Evolutionary conservation across 306 rosid genomes (phyloP).

Genomic region (Vigna unguiculata): DNA sequence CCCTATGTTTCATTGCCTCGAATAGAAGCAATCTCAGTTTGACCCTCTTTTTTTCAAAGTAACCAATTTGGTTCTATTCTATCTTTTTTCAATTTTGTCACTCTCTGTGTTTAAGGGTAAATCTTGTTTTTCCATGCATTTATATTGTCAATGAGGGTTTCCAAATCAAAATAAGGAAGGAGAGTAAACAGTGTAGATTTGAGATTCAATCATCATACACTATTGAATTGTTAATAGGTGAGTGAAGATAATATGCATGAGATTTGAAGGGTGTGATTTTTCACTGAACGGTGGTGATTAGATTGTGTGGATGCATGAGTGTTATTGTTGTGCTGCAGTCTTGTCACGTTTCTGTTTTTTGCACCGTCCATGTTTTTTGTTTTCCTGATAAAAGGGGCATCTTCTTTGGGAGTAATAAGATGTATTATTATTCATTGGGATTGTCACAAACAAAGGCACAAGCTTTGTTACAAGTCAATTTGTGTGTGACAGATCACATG

Average conservation of each 20-base stretch:
- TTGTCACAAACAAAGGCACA: conserved; percentile 16
- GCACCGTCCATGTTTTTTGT: conserved; percentile 9
- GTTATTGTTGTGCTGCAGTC: conserved; percentile 1
- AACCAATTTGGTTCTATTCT: conserved; percentile 25
- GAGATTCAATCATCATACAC: neutral
- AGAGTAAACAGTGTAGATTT: neutral
- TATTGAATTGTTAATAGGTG: no score
- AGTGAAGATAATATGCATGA: neutral
- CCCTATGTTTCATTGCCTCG: neutral
- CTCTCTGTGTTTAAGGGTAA: neutral
- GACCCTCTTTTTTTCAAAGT: neutral
- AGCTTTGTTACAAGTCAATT: conserved; percentile 5
- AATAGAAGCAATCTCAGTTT: neutral
- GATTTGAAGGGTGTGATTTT: neutral
- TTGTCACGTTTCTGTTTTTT: conserved; percentile 32
- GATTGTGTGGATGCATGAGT: neutral
- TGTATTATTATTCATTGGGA: conserved; percentile 9
- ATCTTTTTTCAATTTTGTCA: neutral
- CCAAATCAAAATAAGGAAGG: neutral
- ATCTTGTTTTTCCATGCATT: neutral
- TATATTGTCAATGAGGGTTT: neutral
- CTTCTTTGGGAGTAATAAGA: conserved; percentile 10
- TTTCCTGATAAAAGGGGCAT: neutral
- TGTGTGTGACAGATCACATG: conserved; percentile 40
- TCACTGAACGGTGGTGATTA: neutral